Conservation (phyloP, 2,329 filamentous ascomycete species). For the Sarocladium kiliense region DNA sequence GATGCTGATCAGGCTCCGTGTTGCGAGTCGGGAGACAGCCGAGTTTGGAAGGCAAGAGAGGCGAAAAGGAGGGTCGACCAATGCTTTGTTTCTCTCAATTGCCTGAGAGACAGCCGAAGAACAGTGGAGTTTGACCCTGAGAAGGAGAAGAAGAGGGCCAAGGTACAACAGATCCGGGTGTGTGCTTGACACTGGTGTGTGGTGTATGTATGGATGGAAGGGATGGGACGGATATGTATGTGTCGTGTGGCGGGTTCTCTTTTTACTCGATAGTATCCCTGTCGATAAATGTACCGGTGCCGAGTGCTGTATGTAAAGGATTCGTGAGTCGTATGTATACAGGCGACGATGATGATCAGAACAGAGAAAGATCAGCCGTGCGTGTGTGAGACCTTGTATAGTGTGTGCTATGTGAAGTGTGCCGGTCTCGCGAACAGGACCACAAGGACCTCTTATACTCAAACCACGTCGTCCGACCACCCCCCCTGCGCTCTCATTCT, state of each 20-base stretch:
- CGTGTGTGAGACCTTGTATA: background rate
- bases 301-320: background rate
- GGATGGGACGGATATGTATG: background rate
- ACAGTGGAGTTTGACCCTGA: background rate
- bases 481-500: background rate
- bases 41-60: background rate
- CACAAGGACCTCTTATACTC: background rate
- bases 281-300: background rate
- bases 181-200: background rate
- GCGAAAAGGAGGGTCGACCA: background rate
- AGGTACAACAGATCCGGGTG: background rate
- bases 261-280: background rate
- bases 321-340: too few relatives aligned
- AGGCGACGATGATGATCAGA: too few relatives aligned
- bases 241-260: background rate
- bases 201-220: background rate
- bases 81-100: background rate
- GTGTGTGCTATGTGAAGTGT: background rate
- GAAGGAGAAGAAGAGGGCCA: background rate
- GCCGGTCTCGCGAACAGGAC: background rate
- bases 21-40: background rate
- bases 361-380: too few relatives aligned
- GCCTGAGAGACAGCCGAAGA: background rate
- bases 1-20: background rate
- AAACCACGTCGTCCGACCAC: background rate